These are phyloP conservation scores for Lentinula boryana DNA, from an alignment of 768 basidiomycete species.

Conservation along the genomic window DNA sequence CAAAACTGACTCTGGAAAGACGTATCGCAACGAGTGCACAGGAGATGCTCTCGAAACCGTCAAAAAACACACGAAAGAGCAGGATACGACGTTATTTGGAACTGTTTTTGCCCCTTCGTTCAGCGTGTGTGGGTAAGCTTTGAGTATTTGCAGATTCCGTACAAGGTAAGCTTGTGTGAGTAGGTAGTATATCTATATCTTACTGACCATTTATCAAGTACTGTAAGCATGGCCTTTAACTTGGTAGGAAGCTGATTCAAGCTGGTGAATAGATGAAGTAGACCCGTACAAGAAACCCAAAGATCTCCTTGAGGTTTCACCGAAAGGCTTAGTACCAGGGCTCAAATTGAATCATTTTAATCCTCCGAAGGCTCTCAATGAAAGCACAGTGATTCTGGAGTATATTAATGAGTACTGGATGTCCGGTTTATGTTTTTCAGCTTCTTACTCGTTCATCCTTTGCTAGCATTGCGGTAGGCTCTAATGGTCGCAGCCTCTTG, in stretches of 20 bases:
- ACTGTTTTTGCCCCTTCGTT: constrained; percentile 79
- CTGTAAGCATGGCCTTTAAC: constrained; percentile 20
- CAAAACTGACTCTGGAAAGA: constrained; percentile 28
- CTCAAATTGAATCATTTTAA: constrained; percentile 46
- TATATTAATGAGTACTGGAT: constrained; percentile 63
- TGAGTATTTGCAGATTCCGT: constrained; percentile 64
- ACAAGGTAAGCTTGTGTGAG: constrained; percentile 41
- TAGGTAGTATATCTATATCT: too few relatives aligned
- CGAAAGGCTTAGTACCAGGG: constrained; percentile 77
- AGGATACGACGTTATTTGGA: constrained; percentile 62
- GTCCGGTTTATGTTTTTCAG: not conserved
- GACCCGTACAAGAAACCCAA: constrained; percentile 80
- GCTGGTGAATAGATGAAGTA: constrained; percentile 52
- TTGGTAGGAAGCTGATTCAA: not conserved
- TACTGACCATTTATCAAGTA: constrained; percentile 23
- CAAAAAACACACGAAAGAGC: constrained; percentile 35
- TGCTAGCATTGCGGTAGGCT: constrained; percentile 42
- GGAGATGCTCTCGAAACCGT: constrained; percentile 54
- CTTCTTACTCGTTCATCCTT: not conserved
- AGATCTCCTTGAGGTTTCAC: constrained; percentile 75
- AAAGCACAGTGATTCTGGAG: constrained; percentile 75
- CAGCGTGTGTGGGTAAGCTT: constrained; percentile 76
- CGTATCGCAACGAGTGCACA: constrained; percentile 35
- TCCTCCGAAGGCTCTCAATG: constrained; percentile 63
- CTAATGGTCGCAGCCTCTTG: constrained; percentile 45